phyloP scores from a whole-genome alignment of 495 filamentous ascomycete genomes.

The Trichodelitschia bisporula region DNA sequence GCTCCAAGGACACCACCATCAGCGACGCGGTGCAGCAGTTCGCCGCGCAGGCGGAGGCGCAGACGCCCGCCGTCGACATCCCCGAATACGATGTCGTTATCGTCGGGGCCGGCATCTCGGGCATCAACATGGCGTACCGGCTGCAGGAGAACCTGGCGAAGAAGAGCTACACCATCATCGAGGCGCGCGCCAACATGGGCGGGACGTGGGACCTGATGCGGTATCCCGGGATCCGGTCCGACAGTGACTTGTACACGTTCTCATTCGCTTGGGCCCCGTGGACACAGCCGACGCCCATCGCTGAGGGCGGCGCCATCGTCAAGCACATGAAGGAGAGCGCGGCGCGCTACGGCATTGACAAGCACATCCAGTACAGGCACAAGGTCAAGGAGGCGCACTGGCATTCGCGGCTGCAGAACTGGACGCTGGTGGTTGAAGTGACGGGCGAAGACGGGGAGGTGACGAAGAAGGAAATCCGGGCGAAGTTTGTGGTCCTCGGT shows the following conservation, averaged over 20 bases:
- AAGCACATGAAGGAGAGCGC: slow-evolving; percentile 19
- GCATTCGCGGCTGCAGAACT: slow-evolving; percentile 31
- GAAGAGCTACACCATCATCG: slow-evolving; percentile 24
- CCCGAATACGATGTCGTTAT: slow-evolving; percentile 50
- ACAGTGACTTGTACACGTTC: slow-evolving; percentile 11
- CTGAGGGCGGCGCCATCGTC: slow-evolving; percentile 29
- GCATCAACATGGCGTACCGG: slow-evolving; percentile 50
- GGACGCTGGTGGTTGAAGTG: slow-evolving; percentile 31
- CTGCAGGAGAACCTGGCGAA: slow-evolving; percentile 33
- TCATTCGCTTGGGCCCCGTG: slow-evolving; percentile 19
- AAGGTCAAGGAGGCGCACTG: slow-evolving; percentile 30
- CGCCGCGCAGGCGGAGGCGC: too few species aligned
- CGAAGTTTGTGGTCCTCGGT: slow-evolving; percentile 9
- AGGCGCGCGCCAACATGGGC: slow-evolving; percentile 6
- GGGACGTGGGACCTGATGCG: slow-evolving; percentile 12
- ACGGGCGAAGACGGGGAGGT: too few species aligned
- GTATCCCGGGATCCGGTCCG: slow-evolving; percentile 12
- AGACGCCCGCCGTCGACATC: too few species aligned
- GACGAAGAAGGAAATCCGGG: slow-evolving; percentile 17
- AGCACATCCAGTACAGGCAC: slow-evolving; percentile 33
- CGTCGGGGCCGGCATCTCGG: slow-evolving; percentile 50
- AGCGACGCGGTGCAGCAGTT: too few species aligned
- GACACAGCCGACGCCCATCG: slow-evolving; percentile 32
- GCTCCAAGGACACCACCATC: too few species aligned
- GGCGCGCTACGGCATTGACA: slow-evolving; percentile 11